Percentiles rank a stretch among this genome's conserved stretches.
Conservation (phyloP, 2,329 filamentous ascomycete genomes). For the Cryoendolithus antarcticus region DNA sequence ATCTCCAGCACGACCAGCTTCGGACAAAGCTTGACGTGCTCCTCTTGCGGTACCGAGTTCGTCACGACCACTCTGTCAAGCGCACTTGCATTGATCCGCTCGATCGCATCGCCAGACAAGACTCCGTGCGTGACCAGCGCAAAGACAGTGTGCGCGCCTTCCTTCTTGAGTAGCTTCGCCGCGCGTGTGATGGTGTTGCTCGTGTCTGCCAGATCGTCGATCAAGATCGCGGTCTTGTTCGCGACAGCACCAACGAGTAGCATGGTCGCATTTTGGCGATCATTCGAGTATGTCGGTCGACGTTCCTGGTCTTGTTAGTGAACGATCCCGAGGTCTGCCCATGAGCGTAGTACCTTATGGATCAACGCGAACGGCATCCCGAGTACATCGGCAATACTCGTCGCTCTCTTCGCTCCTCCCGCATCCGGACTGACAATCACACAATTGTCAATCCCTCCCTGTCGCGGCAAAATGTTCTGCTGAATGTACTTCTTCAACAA, state of each 20-base stretch:
- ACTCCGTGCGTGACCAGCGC: conserved; percentile 91
- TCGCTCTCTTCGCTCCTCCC: conserved; percentile 90
- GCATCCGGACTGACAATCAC: conserved; percentile 95
- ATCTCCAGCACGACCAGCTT: conserved; percentile 91
- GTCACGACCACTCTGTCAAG: conserved; percentile 92
- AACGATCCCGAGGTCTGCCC: neutral
- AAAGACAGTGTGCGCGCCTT: conserved; percentile 78
- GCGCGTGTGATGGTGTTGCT: conserved; percentile 95
- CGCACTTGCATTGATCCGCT: conserved; percentile 82
- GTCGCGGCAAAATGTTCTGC: conserved; percentile 71
- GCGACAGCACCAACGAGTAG: conserved; percentile 84
- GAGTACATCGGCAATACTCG: conserved; percentile 83
- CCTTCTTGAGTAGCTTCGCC: conserved; percentile 90
- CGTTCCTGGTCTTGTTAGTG: conserved; percentile 51
- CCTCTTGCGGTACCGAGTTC: conserved; percentile 82
- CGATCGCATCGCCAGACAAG: conserved; percentile 86
- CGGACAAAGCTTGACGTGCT: conserved; percentile 63
- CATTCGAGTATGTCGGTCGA: conserved; percentile 73
- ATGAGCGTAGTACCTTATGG: conserved; percentile 65
- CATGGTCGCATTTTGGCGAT: conserved; percentile 73
- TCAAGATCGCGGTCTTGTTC: conserved; percentile 71
- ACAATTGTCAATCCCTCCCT: conserved; percentile 37
- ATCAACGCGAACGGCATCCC: conserved; percentile 95
- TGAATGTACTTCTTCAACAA: conserved; percentile 59
- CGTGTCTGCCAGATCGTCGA: conserved; percentile 91